phyloP scores from a whole-genome alignment of 768 basidiomycete genomes.

The Crucibulum laeve region DNA sequence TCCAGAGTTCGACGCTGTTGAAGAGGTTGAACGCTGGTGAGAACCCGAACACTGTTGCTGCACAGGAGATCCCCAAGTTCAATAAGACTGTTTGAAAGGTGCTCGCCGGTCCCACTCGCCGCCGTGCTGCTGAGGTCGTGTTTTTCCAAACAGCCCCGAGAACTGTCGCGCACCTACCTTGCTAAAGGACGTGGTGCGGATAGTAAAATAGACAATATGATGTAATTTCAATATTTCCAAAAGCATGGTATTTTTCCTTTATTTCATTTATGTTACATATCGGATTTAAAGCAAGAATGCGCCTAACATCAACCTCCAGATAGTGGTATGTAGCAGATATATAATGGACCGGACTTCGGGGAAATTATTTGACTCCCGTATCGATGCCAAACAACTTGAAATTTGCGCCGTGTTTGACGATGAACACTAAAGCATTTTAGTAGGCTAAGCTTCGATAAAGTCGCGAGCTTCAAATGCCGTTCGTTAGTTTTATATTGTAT shows the following conservation, averaged over 20 bases:
- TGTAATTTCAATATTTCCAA: no score
- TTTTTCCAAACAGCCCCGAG: conserved; percentile 25
- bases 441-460: conserved; percentile 44
- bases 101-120: conserved; percentile 19
- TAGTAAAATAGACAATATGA: no score
- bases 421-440: conserved; percentile 31
- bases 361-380: no score
- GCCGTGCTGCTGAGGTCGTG: conserved; percentile 23
- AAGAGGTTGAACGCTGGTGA: conserved; percentile 23
- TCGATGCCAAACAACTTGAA: no score
- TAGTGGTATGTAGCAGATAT: no score
- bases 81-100: conserved; percentile 20
- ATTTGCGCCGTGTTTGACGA: conserved; percentile 43
- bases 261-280: no score
- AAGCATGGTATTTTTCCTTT: no score
- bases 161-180: conserved; percentile 19
- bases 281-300: no score
- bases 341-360: no score
- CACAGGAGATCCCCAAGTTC: conserved; percentile 26
- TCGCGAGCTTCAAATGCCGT: conserved; percentile 35
- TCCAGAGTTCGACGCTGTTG: conserved; percentile 21
- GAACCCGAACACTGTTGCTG: conserved; percentile 25
- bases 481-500: background rate
- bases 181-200: no score
- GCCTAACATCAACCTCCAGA: no score